phyloP scores from a whole-genome alignment of 257 asterid species.

The Nyctanthes arbortristis region DNA sequence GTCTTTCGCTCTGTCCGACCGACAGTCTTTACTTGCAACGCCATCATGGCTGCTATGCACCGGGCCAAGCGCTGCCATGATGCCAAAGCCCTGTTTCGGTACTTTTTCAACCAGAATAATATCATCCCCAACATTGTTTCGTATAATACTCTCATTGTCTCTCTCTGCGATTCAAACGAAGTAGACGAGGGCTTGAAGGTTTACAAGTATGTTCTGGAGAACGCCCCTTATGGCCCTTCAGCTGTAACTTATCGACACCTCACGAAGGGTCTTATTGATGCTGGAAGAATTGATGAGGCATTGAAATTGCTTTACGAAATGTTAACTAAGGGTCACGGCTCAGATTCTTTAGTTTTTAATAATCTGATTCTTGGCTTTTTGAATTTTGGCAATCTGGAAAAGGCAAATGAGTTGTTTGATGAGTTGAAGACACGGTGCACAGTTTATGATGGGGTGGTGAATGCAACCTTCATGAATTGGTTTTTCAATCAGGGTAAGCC shows the following conservation, averaged over 20 bases:
- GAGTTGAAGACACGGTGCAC: conserved; percentile 84
- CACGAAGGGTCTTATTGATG: conserved; percentile 72
- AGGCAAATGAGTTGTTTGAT: conserved; percentile 72
- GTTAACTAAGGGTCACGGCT: conserved; percentile 85
- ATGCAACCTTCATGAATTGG: conserved; percentile 89
- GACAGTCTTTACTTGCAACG: conserved; percentile 93
- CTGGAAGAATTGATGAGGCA: conserved; percentile 60
- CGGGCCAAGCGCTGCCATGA: conserved; percentile 65
- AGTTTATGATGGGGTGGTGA: conserved; percentile 82
- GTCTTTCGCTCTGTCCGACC: conserved; percentile 72
- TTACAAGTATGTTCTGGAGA: conserved; percentile 52
- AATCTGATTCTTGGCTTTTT: conserved; percentile 80
- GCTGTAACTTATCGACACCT: conserved; percentile 74
- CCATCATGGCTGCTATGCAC: conserved; percentile 85
- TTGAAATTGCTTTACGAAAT: conserved; percentile 68
- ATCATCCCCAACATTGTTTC: conserved; percentile 75
- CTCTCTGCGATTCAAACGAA: conserved; percentile 75
- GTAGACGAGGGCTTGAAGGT: conserved; percentile 65
- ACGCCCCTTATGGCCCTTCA: conserved; percentile 77
- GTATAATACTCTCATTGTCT: conserved; percentile 59
- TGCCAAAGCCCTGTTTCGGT: conserved; percentile 71
- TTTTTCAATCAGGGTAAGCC: conserved; percentile 69
- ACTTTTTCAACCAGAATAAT: conserved; percentile 69
- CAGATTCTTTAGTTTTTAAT: conserved; percentile 84
- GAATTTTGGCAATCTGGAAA: conserved; percentile 62